These are phyloP conservation scores for Flaveria sonorensis DNA, from an alignment of 129 eudicot species.

Conservation along the genomic window DNA sequence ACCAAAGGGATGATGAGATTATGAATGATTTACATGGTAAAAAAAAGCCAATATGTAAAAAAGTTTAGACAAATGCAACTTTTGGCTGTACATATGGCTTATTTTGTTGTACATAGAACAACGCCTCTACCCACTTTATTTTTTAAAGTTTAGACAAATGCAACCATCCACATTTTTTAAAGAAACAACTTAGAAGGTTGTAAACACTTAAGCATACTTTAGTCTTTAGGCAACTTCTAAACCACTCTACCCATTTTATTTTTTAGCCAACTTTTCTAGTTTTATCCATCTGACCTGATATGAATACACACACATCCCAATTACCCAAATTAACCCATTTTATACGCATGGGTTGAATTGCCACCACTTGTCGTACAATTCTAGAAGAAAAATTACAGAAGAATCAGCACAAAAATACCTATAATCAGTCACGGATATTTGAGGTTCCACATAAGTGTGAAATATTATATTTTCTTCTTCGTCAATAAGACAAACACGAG, in stretches of 20 bases:
- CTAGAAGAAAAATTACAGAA: background rate
- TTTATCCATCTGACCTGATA: too few relatives aligned
- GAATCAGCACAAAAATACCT: conserved; percentile 40
- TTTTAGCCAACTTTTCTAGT: background rate
- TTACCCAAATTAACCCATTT: background rate
- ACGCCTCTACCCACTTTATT: too few relatives aligned
- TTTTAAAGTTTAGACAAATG: too few relatives aligned
- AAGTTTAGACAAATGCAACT: too few relatives aligned
- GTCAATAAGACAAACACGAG: conserved; percentile 67
- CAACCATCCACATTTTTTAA: background rate
- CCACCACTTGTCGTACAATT: background rate
- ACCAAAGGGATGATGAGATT: too few relatives aligned
- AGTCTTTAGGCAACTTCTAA: background rate
- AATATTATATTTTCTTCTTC: conserved; percentile 63
- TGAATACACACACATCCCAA: background rate
- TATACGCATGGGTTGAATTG: background rate
- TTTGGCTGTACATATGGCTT: too few relatives aligned
- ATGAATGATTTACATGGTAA: too few relatives aligned
- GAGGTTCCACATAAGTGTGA: conserved; percentile 69
- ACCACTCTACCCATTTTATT: background rate
- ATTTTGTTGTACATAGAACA: too few relatives aligned
- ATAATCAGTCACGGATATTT: conserved; percentile 57
- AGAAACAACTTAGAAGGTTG: background rate
- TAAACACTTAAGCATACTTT: background rate
- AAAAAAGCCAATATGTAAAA: too few relatives aligned